Percentiles rank a stretch among this genome's conserved stretches.
Evolutionary conservation across 208 protist species (phyloP).

Genomic region (Acanthamoeba lenticulata): DNA sequence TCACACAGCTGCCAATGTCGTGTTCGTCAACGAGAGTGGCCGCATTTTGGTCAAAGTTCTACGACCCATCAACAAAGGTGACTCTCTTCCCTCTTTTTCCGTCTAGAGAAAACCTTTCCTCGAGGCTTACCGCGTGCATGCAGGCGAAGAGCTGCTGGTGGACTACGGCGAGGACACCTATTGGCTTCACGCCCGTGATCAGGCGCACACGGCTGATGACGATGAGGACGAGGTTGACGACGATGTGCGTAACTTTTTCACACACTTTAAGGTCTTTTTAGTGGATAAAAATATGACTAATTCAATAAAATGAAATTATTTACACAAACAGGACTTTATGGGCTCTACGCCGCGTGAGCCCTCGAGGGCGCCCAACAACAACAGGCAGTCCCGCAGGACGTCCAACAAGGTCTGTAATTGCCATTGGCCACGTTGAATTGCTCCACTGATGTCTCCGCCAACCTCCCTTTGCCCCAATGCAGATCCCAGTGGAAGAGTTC

Average conservation of each 20-base stretch:
- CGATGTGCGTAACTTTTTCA: neutral
- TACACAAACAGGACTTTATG: no score
- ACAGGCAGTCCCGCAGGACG: no score
- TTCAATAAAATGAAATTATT: neutral
- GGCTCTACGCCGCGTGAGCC: no score
- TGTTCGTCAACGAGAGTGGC: neutral
- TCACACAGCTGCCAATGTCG: neutral
- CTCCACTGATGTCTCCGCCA: no score
- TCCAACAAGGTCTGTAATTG: no score
- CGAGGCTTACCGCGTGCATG: no score
- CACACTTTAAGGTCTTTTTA: neutral
- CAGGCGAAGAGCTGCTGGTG: neutral
- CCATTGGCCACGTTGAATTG: no score
- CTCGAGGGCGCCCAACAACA: no score
- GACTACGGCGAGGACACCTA: neutral
- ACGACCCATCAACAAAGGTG: neutral
- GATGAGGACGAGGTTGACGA: no score
- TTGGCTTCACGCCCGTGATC: neutral
- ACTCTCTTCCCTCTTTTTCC: neutral
- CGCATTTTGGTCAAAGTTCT: neutral
- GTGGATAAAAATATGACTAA: neutral
- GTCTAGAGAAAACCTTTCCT: no score
- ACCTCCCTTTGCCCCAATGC: neutral
- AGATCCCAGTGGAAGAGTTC: neutral
- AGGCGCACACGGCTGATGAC: neutral